Percentiles rank a stretch among this genome's conserved stretches.
phyloP scores from a whole-genome alignment of 2,329 filamentous ascomycete genomes.

The Drechslera avenae region DNA sequence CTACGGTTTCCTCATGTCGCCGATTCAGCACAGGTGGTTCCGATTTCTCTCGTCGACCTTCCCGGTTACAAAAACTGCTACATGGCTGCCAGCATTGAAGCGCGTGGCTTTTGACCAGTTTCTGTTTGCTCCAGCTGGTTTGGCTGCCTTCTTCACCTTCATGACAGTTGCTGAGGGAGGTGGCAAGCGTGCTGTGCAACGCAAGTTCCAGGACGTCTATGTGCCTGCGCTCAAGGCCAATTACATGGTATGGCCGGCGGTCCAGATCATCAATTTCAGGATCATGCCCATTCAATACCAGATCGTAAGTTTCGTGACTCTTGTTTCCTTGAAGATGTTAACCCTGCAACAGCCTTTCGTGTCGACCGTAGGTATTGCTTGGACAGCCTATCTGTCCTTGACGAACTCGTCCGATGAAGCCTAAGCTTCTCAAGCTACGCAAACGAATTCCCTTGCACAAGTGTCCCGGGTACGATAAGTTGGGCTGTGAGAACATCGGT shows the following conservation, averaged over 20 bases:
- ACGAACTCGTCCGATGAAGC: constrained; percentile 83
- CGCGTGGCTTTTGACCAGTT: constrained; percentile 91
- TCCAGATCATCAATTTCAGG: constrained; percentile 96
- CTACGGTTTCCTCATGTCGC: constrained; percentile 96
- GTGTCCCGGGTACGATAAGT: constrained; percentile 14
- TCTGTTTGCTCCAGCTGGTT: constrained; percentile 86
- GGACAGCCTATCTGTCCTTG: constrained; percentile 95
- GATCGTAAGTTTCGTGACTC: constrained; percentile 68
- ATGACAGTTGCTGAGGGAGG: constrained; percentile 97
- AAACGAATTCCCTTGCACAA: constrained; percentile 26
- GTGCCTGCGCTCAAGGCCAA: constrained; percentile 94
- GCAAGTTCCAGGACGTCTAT: constrained; percentile 94
- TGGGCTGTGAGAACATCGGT: constrained; percentile 14
- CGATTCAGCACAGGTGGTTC: constrained; percentile 96
- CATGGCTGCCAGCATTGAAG: constrained; percentile 80
- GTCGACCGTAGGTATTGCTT: constrained; percentile 92
- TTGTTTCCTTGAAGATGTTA: constrained; percentile 2
- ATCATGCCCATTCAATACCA: constrained; percentile 95
- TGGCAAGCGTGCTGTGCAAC: constrained; percentile 74
- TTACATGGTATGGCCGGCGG: constrained; percentile 90
- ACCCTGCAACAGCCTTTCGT: constrained; percentile 76
- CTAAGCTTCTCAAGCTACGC: constrained; percentile 17
- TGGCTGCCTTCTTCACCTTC: constrained; percentile 88
- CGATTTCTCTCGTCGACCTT: constrained; percentile 80
- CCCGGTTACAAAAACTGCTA: constrained; percentile 74